These are phyloP conservation scores for Boeremia exigua DNA, from an alignment of 2,329 filamentous ascomycete species.

Conservation along the genomic window DNA sequence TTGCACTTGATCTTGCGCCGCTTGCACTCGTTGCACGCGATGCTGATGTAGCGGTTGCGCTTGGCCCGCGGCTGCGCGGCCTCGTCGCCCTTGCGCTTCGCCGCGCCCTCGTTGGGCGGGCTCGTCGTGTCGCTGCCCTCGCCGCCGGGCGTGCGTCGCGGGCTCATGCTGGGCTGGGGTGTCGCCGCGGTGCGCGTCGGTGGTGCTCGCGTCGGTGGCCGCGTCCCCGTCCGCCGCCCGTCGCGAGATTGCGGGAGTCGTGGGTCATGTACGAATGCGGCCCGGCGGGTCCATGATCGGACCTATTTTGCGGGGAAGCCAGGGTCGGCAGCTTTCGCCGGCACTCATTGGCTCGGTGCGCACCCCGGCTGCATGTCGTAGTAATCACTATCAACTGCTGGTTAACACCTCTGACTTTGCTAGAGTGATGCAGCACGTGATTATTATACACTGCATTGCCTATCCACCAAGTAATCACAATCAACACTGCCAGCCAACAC, in stretches of 20 bases:
- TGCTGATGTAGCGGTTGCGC: slow-evolving; percentile 71
- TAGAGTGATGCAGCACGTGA: too few relatives aligned
- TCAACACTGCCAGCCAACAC: too few relatives aligned
- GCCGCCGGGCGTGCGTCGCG: slow-evolving; percentile 6
- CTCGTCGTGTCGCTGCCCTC: slow-evolving; percentile 45
- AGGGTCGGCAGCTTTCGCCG: neutral
- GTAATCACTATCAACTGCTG: too few relatives aligned
- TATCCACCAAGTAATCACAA: too few relatives aligned
- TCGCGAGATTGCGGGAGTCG: neutral
- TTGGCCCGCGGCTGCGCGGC: slow-evolving; percentile 61
- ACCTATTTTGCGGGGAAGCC: slow-evolving; percentile 16
- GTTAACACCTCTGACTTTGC: too few relatives aligned
- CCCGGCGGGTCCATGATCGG: slow-evolving; percentile 13
- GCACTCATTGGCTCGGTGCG: slow-evolving; percentile 6
- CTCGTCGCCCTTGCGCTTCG: slow-evolving; percentile 56
- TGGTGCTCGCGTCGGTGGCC: too few relatives aligned
- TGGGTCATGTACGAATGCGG: neutral
- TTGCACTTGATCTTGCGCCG: slow-evolving; percentile 73
- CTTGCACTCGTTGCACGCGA: slow-evolving; percentile 72
- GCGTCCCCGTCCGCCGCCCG: slow-evolving; percentile 4
- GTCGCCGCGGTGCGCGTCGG: neutral
- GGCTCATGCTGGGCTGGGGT: slow-evolving; percentile 10
- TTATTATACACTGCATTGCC: too few relatives aligned
- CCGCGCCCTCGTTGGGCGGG: slow-evolving; percentile 34
- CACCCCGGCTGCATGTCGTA: too few relatives aligned